phyloP scores from a whole-genome alignment of 495 filamentous ascomycete species.

The Geopyxis carbonaria region DNA sequence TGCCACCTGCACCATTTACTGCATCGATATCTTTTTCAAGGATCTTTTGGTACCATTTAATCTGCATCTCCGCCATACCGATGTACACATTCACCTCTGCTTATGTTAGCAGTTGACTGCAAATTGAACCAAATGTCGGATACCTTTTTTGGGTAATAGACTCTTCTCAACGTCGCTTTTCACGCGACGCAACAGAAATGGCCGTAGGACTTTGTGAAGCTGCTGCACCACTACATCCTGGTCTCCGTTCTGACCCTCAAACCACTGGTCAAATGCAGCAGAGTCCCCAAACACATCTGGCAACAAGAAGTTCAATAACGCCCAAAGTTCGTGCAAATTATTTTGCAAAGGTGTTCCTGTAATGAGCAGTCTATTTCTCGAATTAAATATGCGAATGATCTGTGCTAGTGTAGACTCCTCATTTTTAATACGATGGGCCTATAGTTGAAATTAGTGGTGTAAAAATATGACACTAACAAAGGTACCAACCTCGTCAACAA shows the following conservation, averaged over 20 bases:
- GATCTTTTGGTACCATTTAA: slow-evolving; percentile 98
- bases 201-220: slow-evolving; percentile 79
- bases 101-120: slow-evolving; percentile 5
- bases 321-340: slow-evolving; percentile 99
- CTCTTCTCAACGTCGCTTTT: slow-evolving; percentile 99
- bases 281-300: slow-evolving; percentile 96
- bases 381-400: slow-evolving; percentile 93
- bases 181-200: slow-evolving; percentile 87
- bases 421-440: slow-evolving; percentile 99
- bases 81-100: slow-evolving; percentile 84
- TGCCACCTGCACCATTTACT: slow-evolving; percentile 91
- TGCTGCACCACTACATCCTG: slow-evolving; percentile 96
- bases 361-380: slow-evolving; percentile 84
- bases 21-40: slow-evolving; percentile 98
- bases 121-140: slow-evolving; percentile 2
- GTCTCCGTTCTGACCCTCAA: slow-evolving; percentile 69
- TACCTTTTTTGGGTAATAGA: slow-evolving; percentile 72
- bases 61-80: slow-evolving; percentile 98
- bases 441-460: too few species aligned
- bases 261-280: slow-evolving; percentile 98
- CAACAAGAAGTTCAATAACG: slow-evolving; percentile 85
- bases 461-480: too few species aligned
- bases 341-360: slow-evolving; percentile 97
- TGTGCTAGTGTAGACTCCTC: slow-evolving; percentile 94
- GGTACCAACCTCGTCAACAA: slow-evolving; percentile 62